phyloP scores from a whole-genome alignment of 2,329 filamentous ascomycete genomes.

The Ascochyta pisi region DNA sequence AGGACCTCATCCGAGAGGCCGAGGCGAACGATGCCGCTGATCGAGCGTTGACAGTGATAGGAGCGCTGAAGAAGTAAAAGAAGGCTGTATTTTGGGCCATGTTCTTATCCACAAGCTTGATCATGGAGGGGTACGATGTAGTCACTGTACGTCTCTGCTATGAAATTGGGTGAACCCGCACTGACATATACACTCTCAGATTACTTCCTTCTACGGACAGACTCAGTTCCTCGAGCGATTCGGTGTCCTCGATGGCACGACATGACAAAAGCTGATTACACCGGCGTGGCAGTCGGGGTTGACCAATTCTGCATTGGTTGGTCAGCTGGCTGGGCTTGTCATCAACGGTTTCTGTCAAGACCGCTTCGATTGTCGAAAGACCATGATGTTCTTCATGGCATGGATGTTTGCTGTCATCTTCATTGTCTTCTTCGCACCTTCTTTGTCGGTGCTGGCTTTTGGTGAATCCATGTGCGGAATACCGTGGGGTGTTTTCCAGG shows the following conservation, averaged over 20 bases:
- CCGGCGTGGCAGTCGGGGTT: constrained; percentile 4
- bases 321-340: background rate
- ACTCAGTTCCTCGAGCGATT: constrained; percentile 1
- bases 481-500: too few relatives aligned
- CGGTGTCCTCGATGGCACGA: background rate
- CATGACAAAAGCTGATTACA: background rate
- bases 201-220: constrained; percentile 2
- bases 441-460: too few relatives aligned
- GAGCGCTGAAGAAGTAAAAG: constrained; percentile 3
- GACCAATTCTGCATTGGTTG: background rate
- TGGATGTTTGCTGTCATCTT: too few relatives aligned
- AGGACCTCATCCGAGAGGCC: constrained; percentile 6
- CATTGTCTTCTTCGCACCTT: too few relatives aligned
- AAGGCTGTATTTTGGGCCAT: constrained; percentile 7
- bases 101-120: constrained; percentile 5
- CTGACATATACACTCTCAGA: background rate
- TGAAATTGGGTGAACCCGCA: background rate
- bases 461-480: too few relatives aligned
- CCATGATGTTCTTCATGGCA: background rate
- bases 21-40: constrained; percentile 4
- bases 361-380: background rate
- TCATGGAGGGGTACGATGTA: constrained; percentile 6
- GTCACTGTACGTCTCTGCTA: background rate
- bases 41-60: background rate
- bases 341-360: constrained; percentile 1